A percentile compares a stretch with the other conserved stretches of the same genome.
Evolutionary conservation across 2,329 filamentous ascomycete genomes (phyloP).

Genomic region (Fusarium sp.): DNA sequence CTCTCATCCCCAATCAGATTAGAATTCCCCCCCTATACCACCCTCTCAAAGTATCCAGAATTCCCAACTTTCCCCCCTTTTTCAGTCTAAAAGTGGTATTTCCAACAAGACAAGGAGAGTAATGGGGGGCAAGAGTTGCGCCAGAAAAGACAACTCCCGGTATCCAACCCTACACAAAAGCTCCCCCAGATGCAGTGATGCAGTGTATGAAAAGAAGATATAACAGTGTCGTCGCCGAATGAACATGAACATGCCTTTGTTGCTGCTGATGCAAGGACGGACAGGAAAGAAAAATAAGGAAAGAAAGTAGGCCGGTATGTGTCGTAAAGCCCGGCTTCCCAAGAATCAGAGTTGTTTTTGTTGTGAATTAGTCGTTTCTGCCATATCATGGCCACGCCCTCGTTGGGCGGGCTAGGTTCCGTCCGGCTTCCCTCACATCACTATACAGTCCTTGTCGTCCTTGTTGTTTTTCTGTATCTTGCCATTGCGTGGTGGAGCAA

Average conservation of each 20-base stretch:
- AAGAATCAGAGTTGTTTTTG: constrained; percentile 28
- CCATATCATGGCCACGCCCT: constrained; percentile 18
- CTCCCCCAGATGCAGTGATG: constrained; percentile 27
- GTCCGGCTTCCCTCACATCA: constrained; percentile 60
- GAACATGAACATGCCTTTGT: constrained; percentile 13
- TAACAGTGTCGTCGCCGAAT: constrained; percentile 8
- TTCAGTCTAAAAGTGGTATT: constrained; percentile 25
- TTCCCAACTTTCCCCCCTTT: not conserved
- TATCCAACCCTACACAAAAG: constrained; percentile 22
- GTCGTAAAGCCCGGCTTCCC: constrained; percentile 4
- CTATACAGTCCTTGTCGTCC: constrained; percentile 68
- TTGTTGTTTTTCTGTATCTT: constrained; percentile 64
- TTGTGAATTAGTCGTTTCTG: constrained; percentile 35
- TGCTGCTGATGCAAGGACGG: constrained; percentile 3
- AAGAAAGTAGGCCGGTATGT: constrained; percentile 1
- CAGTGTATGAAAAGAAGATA: constrained; percentile 32
- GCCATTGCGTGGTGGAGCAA: constrained; percentile 62
- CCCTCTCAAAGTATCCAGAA: not conserved
- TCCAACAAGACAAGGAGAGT: constrained; percentile 25
- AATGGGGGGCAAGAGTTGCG: constrained; percentile 14
- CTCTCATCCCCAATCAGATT: constrained; percentile 6
- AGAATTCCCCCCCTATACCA: constrained; percentile 7
- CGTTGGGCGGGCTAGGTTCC: constrained; percentile 4
- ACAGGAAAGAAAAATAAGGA: not conserved
- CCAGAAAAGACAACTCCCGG: constrained; percentile 30